phyloP scores from a whole-genome alignment of 495 filamentous ascomycete species.

The Aspergillus wentii region DNA sequence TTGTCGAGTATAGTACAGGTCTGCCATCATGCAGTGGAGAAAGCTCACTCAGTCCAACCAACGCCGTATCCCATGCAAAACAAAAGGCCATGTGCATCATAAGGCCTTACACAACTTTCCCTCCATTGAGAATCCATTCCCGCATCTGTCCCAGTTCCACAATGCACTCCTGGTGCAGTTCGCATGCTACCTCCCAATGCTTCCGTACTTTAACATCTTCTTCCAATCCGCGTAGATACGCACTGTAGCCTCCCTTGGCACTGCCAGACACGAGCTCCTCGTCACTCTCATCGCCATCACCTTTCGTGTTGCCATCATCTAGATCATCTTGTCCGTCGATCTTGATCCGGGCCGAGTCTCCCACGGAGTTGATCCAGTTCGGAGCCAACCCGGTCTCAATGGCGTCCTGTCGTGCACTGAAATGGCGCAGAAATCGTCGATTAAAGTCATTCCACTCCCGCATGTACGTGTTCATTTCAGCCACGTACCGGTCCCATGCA shows the following conservation, averaged over 20 bases:
- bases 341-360: conserved; percentile 39
- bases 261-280: conserved; percentile 24
- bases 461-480: conserved; percentile 63
- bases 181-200: conserved; percentile 61
- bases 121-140: conserved; percentile 42
- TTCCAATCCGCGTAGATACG: conserved; percentile 57
- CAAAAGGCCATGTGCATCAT: background rate
- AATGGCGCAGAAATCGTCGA: conserved; percentile 59
- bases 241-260: conserved; percentile 42
- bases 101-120: conserved; percentile 23
- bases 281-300: conserved; percentile 10
- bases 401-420: conserved; percentile 55
- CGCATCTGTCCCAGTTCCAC: conserved; percentile 53
- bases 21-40: no score
- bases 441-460: conserved; percentile 64
- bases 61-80: conserved; percentile 9
- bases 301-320: conserved; percentile 12
- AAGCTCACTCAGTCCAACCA: no score
- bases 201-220: conserved; percentile 59
- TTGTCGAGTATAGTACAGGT: no score
- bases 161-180: conserved; percentile 58
- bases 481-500: conserved; percentile 56
- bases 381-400: conserved; percentile 43
- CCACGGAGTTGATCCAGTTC: conserved; percentile 53
- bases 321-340: conserved; percentile 16